phyloP scores from a whole-genome alignment of 192 early-diverging fungal genomes.

The Coemansia sp. region DNA sequence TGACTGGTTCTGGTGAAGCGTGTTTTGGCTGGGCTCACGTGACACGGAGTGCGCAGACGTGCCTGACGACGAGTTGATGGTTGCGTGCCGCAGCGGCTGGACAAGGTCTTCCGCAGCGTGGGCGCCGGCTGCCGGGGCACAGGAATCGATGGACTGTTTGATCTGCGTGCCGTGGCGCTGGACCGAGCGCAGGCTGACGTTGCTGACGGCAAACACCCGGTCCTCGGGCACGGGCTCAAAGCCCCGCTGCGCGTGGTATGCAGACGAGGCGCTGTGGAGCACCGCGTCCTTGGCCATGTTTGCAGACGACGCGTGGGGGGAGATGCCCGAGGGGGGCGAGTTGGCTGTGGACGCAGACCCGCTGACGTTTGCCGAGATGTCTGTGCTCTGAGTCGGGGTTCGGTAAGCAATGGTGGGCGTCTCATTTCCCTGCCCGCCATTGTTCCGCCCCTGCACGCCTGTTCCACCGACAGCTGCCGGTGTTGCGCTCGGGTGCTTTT shows the following conservation, averaged over 20 bases:
- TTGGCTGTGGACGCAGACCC: conserved; percentile 22
- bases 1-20: conserved; percentile 34
- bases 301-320: conserved; percentile 21
- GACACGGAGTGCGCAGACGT: conserved; percentile 33
- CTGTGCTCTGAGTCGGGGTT: conserved; percentile 39
- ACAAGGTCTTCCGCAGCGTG: conserved; percentile 20
- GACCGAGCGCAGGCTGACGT: conserved; percentile 38
- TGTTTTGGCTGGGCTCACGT: conserved; percentile 48
- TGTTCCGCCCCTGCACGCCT: conserved; percentile 14
- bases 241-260: conserved; percentile 44
- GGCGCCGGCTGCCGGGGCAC: conserved; percentile 5
- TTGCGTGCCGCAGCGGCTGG: conserved; percentile 10
- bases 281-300: conserved; percentile 19
- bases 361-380: conserved; percentile 28
- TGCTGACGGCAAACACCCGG: conserved; percentile 48
- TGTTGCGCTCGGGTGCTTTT: conserved; percentile 14
- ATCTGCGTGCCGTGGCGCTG: conserved; percentile 35
- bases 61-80: conserved; percentile 26
- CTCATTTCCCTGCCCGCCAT: conserved; percentile 19
- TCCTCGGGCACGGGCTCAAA: conserved; percentile 44
- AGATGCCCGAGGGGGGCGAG: conserved; percentile 27
- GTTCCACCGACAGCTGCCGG: conserved; percentile 13
- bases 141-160: conserved; percentile 16
- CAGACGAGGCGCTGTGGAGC: neutral
- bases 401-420: conserved; percentile 51